A percentile compares a stretch with the other conserved stretches of the same genome.
Conservation (phyloP, 345 rosid genomes). For the Aquilaria yunnanensis region DNA sequence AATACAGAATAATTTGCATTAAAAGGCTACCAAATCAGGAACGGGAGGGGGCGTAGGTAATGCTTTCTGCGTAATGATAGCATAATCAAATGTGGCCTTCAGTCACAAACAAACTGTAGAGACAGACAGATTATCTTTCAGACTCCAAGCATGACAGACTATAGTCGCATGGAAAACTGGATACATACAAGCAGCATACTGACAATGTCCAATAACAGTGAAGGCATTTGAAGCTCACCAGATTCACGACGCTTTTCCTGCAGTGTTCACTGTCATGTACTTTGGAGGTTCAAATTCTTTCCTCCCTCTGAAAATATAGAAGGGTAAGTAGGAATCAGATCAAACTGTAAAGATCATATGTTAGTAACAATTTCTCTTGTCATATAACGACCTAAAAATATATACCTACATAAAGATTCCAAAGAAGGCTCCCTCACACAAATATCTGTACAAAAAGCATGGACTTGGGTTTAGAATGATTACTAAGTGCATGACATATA, state of each 20-base stretch:
- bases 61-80: too few relatives aligned
- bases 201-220: neutral
- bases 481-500: too few relatives aligned
- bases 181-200: too few relatives aligned
- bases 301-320: constrained; percentile 46
- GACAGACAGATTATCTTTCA: too few relatives aligned
- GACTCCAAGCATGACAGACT: too few relatives aligned
- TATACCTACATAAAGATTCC: constrained; percentile 82
- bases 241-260: constrained; percentile 50
- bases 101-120: too few relatives aligned
- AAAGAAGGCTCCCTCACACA: constrained; percentile 87
- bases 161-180: too few relatives aligned
- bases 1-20: too few relatives aligned
- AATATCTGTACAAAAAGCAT: constrained; percentile 46
- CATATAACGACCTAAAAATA: neutral
- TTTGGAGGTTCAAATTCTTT: constrained; percentile 85
- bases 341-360: neutral
- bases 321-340: constrained; percentile 3
- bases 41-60: too few relatives aligned
- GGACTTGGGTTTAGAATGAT: too few relatives aligned
- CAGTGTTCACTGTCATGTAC: constrained; percentile 77
- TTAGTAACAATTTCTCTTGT: neutral
- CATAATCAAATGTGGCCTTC: too few relatives aligned
- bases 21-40: too few relatives aligned
- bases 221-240: constrained; percentile 30